A percentile compares a stretch with the other conserved stretches of the same genome.
phyloP scores from a whole-genome alignment of 257 asterid species.

The Capsicum baccatum region DNA sequence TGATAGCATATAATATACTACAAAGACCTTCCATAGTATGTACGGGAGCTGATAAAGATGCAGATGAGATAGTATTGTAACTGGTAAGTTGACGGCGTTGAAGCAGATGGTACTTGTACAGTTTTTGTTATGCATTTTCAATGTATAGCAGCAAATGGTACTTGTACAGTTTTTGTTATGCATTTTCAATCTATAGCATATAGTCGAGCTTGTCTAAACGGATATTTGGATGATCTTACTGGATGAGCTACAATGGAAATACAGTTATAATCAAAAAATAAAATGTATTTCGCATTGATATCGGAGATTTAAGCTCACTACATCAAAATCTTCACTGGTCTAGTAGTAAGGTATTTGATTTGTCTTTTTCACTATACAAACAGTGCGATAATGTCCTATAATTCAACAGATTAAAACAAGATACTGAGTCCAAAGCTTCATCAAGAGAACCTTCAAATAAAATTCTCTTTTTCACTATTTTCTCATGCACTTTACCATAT shows the following conservation, averaged over 20 bases:
- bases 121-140: not conserved
- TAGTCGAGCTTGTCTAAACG: not conserved
- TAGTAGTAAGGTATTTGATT: too few relatives aligned
- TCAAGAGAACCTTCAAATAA: too few relatives aligned
- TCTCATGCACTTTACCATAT: too few relatives aligned
- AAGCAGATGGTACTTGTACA: conserved; percentile 9
- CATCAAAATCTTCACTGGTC: too few relatives aligned
- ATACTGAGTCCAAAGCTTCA: too few relatives aligned
- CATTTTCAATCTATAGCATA: not conserved
- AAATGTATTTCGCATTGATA: too few relatives aligned
- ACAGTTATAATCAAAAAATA: too few relatives aligned
- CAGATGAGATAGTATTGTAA: not conserved
- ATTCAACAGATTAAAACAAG: too few relatives aligned
- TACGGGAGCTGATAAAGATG: not conserved
- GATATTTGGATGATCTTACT: not conserved
- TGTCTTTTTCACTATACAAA: too few relatives aligned
- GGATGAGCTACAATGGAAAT: not conserved
- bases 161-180: not conserved
- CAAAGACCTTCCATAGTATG: not conserved
- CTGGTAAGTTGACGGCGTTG: not conserved
- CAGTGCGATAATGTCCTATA: too few relatives aligned
- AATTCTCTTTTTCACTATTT: too few relatives aligned
- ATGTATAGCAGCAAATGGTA: not conserved
- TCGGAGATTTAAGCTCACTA: not conserved
- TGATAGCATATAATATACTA: not conserved